phyloP scores from a whole-genome alignment of 106 monocot genomes.

The Phalaenopsis aphrodite region DNA sequence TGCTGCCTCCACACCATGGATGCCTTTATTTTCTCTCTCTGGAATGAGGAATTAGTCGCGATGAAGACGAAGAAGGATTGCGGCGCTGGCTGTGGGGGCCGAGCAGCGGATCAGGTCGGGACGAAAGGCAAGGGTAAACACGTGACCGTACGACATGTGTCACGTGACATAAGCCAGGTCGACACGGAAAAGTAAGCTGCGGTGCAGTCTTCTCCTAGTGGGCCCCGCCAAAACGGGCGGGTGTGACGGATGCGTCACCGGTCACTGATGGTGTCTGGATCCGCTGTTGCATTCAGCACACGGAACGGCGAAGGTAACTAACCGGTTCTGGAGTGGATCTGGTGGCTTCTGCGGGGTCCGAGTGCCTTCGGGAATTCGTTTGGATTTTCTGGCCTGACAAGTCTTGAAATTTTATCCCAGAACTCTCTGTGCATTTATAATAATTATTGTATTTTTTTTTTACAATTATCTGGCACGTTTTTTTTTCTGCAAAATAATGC shows the following conservation, averaged over 20 bases:
- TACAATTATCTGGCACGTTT: too few species aligned
- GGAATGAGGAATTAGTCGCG: neutral
- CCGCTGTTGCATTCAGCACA: neutral
- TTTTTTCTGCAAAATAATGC: too few species aligned
- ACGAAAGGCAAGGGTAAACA: neutral
- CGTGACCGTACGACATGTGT: neutral
- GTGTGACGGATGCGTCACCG: slow-evolving; percentile 2
- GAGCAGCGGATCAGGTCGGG: neutral
- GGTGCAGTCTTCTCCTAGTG: neutral
- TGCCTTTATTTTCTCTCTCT: too few species aligned
- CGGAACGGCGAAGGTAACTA: neutral
- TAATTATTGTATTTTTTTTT: too few species aligned
- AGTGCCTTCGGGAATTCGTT: neutral
- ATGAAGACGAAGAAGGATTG: neutral
- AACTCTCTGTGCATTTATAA: too few species aligned
- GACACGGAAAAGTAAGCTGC: neutral
- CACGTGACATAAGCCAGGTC: neutral
- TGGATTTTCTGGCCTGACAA: neutral
- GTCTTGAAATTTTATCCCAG: too few species aligned
- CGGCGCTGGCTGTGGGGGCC: neutral
- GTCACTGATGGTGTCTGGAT: neutral
- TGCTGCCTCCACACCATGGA: too few species aligned
- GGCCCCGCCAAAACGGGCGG: neutral
- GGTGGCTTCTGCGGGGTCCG: neutral
- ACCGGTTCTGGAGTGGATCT: neutral